Base-by-base conservation (phyloP, 495 filamentous ascomycete species). In the Talaromyces stipitatus region DNA sequence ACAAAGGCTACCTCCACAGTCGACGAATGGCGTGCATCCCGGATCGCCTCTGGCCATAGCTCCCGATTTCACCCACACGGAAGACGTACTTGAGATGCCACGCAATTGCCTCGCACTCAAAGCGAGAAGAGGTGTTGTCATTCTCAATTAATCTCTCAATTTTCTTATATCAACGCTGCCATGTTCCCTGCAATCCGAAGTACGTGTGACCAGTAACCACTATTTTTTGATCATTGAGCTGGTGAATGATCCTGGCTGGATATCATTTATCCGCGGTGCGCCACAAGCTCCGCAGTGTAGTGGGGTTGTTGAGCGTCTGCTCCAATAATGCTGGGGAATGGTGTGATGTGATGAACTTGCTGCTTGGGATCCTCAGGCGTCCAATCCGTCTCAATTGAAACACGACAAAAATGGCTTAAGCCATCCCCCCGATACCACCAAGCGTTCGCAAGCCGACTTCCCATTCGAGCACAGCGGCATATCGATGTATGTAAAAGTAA, bases 331-430 rank as follows among this genome's bases (percentile, higher is more conserved):
- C 5, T 11, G 4, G 54, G 14, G n/a, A 18, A 10, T 18, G 18
- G 54, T 55, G 54, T 55, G 54, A 55, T 55, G 54, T 55, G 54
- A 55, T 29, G 54, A 55, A 23, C 54, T 55, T 55, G 38, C 33
- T 55, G 32, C 36, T 14, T 41, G 54, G 18, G 3, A 26, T 24
- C 20, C 22, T 24, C 20, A 48, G 20, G 36, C 38, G 54, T 38
- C 33, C 36, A 46, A 45, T 27, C 36, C 24, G 10, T n/a, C 33
- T 55, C 54, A 36, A 14, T 23, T 47, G 20, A 47, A 26, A 23
- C 22, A 47, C 18, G 43, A 47, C 23, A 22, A 16, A 54, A 30
- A 54, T 30, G 51, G 51, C 30, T 46, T 27, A 33, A 43, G 54
- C 32, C 27, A 51, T n/a, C 14, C 23, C n/a, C 9, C n/a, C 8